These are phyloP conservation scores for Agroathelia rolfsii DNA, from an alignment of 1,284 basidiomycete species.

Conservation along the genomic window DNA sequence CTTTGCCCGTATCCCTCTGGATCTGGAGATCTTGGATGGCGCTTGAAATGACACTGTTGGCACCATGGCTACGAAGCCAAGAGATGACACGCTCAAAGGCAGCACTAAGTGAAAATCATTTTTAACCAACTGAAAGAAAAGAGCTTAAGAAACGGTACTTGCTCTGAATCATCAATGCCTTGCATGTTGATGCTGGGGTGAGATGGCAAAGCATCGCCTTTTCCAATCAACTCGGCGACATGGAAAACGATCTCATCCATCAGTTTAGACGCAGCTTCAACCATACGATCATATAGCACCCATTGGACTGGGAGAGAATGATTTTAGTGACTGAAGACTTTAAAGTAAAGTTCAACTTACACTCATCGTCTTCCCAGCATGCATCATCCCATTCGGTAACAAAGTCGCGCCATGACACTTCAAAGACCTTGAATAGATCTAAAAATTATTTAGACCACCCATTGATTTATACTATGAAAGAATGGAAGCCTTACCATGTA, in stretches of 20 bases:
- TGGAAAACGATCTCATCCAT: conserved; percentile 28
- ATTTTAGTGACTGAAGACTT: conserved; percentile 5
- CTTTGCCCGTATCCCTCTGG: conserved; percentile 39
- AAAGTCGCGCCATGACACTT: conserved; percentile 34
- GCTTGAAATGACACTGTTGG: conserved; percentile 26
- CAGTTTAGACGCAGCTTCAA: conserved; percentile 30
- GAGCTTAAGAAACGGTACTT: conserved; percentile 12
- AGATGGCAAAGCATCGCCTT: conserved; percentile 13
- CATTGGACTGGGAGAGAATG: conserved; percentile 40
- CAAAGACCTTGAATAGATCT: conserved; percentile 42
- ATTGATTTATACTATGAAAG: no score
- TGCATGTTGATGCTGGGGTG: conserved; percentile 16
- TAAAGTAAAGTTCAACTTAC: conserved; percentile 29
- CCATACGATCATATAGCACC: conserved; percentile 39
- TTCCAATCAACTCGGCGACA: conserved; percentile 22
- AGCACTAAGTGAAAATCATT: conserved; percentile 24
- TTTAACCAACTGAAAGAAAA: conserved; percentile 5
- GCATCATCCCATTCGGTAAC: conserved; percentile 46
- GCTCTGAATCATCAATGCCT: conserved; percentile 19
- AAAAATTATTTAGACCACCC: neutral
- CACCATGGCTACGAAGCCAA: conserved; percentile 30
- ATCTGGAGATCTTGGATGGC: conserved; percentile 43
- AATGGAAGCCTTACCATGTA: conserved; percentile 30
- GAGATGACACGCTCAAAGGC: conserved; percentile 29
- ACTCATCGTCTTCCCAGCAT: conserved; percentile 35